Conservation (phyloP, 202 grass and related monocot species). For the Elaeis oleifera region DNA sequence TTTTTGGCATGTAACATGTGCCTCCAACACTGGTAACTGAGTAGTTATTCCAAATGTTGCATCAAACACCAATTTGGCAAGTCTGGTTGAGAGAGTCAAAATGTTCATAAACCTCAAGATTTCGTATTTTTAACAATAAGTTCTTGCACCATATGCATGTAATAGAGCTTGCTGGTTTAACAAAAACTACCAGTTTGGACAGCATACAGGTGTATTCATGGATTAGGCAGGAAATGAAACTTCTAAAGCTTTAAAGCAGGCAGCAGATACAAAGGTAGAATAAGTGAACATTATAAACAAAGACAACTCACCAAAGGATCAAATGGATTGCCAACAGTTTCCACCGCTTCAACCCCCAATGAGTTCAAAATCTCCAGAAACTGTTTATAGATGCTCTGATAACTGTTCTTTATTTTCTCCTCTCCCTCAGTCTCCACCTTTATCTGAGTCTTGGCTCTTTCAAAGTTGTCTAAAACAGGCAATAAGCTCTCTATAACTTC, state of each 20-base stretch:
- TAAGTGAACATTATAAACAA: not conserved
- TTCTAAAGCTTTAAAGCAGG: not conserved
- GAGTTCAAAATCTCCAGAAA: constrained; percentile 70
- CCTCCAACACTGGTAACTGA: too few species aligned
- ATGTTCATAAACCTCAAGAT: too few species aligned
- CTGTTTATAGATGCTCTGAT: constrained; percentile 97
- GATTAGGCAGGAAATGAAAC: too few species aligned
- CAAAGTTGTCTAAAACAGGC: constrained; percentile 91
- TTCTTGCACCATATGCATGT: too few species aligned
- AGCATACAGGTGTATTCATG: too few species aligned
- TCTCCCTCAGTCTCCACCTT: constrained; percentile 75
- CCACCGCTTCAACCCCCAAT: constrained; percentile 65
- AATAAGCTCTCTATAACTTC: constrained; percentile 88
- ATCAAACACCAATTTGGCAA: too few species aligned
- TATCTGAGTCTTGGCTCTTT: constrained; percentile 89
- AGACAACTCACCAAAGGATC: constrained; percentile 80
- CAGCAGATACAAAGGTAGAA: not conserved
- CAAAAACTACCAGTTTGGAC: too few species aligned
- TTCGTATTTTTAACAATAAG: too few species aligned
- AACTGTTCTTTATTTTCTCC: constrained; percentile 85
- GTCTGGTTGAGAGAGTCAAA: too few species aligned
- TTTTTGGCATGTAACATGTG: too few species aligned
- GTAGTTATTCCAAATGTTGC: too few species aligned
- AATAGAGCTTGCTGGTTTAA: too few species aligned
- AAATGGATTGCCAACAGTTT: constrained; percentile 80